These are phyloP conservation scores for Eimeria tenella DNA, from an alignment of 169 alveolate species.

Conservation along the genomic window DNA sequence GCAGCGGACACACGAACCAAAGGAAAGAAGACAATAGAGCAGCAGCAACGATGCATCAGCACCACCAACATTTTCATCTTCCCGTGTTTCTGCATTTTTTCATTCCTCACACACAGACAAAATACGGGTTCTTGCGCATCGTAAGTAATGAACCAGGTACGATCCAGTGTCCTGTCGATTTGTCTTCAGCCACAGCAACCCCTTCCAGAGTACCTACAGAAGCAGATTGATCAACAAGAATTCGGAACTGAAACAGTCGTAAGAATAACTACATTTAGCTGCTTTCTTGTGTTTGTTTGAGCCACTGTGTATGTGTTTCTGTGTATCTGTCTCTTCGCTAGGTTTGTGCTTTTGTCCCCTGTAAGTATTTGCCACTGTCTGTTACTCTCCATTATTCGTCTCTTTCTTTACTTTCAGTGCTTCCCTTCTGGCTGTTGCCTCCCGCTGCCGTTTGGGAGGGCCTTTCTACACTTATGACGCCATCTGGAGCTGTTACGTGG, in stretches of 20 bases:
- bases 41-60: neutral
- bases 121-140: too few relatives aligned
- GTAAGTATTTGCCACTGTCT: neutral
- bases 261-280: neutral
- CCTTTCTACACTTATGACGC: too few relatives aligned
- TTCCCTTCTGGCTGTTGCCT: neutral
- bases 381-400: neutral
- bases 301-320: neutral
- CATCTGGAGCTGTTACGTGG: too few relatives aligned
- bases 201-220: neutral
- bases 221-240: neutral
- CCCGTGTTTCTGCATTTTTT: too few relatives aligned
- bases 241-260: neutral
- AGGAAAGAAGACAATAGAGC: neutral
- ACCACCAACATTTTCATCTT: neutral
- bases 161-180: too few relatives aligned
- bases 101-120: too few relatives aligned
- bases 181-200: neutral
- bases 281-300: neutral
- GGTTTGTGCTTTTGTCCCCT: neutral
- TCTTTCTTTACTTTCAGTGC: neutral
- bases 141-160: too few relatives aligned
- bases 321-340: neutral
- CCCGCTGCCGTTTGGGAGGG: neutral
- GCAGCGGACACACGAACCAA: neutral